Percentiles rank a stretch among this genome's conserved stretches.
Conservation (phyloP, 768 basidiomycete species). For the Phlegmacium glaucopus region DNA sequence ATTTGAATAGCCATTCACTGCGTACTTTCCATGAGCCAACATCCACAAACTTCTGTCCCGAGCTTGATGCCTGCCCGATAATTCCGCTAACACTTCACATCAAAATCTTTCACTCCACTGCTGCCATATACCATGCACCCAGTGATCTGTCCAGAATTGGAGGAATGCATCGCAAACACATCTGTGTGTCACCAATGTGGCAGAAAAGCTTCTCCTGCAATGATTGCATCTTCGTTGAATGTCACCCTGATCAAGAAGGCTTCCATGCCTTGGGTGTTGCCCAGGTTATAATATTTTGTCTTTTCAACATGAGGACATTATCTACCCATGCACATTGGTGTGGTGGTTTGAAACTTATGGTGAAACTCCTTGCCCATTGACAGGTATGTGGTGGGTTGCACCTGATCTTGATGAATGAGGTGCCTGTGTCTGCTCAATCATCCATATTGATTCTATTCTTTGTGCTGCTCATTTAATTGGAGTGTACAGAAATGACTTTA, state of each 20-base stretch:
- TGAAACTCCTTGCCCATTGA: conserved; percentile 17
- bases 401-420: conserved; percentile 2
- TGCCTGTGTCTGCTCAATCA: not conserved
- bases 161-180: conserved; percentile 16
- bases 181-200: conserved; percentile 23
- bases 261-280: not conserved
- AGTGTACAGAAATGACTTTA: not conserved
- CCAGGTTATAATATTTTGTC: not conserved
- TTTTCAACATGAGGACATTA: not conserved
- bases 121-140: conserved; percentile 7
- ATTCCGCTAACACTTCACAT: not conserved
- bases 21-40: too few relatives aligned
- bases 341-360: conserved; percentile 22
- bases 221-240: conserved; percentile 10
- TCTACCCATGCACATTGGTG: conserved; percentile 28
- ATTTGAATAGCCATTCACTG: too few relatives aligned
- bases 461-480: conserved; percentile 9
- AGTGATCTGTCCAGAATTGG: conserved; percentile 15
- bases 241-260: not conserved
- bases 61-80: not conserved
- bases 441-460: conserved; percentile 11
- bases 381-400: conserved; percentile 18
- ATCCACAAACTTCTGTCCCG: too few relatives aligned
- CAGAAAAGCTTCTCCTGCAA: conserved; percentile 9
- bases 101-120: conserved; percentile 3